Conservation (phyloP, 2,329 filamentous ascomycete genomes). For the Sporothrix euskadiensis region DNA sequence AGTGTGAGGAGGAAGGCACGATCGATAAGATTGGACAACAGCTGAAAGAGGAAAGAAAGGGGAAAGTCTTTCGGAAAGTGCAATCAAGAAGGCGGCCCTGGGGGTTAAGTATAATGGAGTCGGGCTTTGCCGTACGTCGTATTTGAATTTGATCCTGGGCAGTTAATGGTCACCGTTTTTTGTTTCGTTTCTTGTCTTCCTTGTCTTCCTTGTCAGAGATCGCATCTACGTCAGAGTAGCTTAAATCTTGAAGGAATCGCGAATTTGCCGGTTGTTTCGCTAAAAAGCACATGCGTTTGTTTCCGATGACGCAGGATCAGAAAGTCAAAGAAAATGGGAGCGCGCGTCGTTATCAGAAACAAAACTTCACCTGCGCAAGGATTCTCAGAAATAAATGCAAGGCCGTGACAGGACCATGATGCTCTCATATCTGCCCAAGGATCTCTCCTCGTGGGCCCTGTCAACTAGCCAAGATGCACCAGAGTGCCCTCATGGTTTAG, state of each 20-base stretch:
- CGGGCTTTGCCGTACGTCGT: background rate
- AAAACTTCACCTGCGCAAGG: background rate
- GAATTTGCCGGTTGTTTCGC: background rate
- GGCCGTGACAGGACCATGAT: too few relatives aligned
- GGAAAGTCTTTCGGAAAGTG: background rate
- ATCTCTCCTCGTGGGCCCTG: background rate
- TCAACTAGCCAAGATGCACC: background rate
- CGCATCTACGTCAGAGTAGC: background rate
- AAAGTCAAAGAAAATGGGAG: background rate
- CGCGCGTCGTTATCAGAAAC: background rate
- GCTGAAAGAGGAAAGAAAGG: constrained; percentile 8
- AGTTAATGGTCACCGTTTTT: background rate
- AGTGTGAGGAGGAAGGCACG: background rate
- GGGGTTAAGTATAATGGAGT: background rate
- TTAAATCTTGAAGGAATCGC: background rate
- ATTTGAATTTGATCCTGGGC: background rate
- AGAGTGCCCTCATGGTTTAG: background rate
- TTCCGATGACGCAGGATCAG: background rate
- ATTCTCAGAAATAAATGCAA: background rate
- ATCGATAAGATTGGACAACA: constrained; percentile 10
- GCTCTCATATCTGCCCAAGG: background rate
- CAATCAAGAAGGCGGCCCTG: background rate
- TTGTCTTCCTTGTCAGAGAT: background rate
- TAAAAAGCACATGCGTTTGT: background rate
- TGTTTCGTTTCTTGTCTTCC: background rate